A percentile compares a stretch with the other conserved stretches of the same genome.
Evolutionary conservation across 768 basidiomycete species (phyloP).

Genomic region (Dacryopinax spathularia): DNA sequence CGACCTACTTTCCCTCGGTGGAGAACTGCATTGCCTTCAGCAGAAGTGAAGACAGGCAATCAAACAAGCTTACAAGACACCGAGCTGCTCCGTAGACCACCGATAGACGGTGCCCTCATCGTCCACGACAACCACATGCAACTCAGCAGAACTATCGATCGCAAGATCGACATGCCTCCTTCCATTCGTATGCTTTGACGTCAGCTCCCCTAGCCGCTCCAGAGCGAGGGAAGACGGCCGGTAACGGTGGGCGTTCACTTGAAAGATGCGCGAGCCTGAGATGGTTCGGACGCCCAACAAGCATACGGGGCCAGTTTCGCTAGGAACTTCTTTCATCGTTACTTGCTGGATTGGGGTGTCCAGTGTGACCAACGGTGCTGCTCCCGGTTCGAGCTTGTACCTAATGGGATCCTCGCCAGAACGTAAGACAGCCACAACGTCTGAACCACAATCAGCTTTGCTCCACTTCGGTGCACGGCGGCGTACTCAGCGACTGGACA

Average conservation of each 20-base stretch:
- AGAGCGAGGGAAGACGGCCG: not conserved
- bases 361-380: not conserved
- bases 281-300: not conserved
- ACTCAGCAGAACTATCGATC: not conserved
- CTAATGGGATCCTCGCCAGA: not conserved
- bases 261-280: not conserved
- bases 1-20: not conserved
- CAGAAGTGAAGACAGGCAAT: no score
- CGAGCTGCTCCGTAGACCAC: not conserved
- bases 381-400: not conserved
- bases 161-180: not conserved
- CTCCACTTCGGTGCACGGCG: not conserved
- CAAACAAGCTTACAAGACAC: not conserved
- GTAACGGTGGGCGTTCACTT: not conserved
- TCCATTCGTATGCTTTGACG: not conserved
- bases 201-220: not conserved
- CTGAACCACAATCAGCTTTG: not conserved
- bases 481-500: not conserved
- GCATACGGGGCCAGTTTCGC: not conserved
- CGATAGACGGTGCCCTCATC: not conserved
- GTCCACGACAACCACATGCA: not conserved
- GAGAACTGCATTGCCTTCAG: not conserved
- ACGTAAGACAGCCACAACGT: not conserved
- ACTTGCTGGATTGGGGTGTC: not conserved
- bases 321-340: not conserved